These are phyloP conservation scores for Chrysanthemum seticuspe DNA, from an alignment of 129 eudicot species.

Conservation along the genomic window DNA sequence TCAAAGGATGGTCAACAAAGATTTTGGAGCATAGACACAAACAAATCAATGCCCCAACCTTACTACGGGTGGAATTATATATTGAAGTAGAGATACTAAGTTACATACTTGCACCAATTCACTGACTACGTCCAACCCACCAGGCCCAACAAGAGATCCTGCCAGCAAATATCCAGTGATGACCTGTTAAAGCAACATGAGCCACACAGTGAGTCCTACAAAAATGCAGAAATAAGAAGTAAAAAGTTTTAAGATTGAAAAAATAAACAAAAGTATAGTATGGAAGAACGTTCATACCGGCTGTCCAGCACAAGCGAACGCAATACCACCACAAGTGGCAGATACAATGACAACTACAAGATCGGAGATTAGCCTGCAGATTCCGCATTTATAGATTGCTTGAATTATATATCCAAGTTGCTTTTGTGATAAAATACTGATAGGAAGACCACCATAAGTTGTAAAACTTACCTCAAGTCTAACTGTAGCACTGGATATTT, in stretches of 20 bases:
- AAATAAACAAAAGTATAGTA: slow-evolving; percentile 12
- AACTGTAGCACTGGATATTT: slow-evolving; percentile 93
- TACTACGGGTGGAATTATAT: not conserved
- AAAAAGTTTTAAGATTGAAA: not conserved
- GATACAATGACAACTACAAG: slow-evolving; percentile 98
- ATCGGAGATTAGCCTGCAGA: slow-evolving; percentile 88
- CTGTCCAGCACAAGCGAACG: slow-evolving; percentile 98
- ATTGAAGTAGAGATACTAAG: slow-evolving; percentile 3
- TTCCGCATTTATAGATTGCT: slow-evolving; percentile 15
- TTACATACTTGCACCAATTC: slow-evolving; percentile 94
- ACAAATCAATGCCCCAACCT: no score
- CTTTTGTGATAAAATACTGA: slow-evolving; percentile 15
- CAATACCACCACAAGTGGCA: slow-evolving; percentile 99
- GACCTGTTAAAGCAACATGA: slow-evolving; percentile 52
- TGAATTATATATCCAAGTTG: not conserved
- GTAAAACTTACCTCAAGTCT: slow-evolving; percentile 66
- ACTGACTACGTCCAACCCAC: slow-evolving; percentile 85
- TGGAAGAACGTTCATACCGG: slow-evolving; percentile 64
- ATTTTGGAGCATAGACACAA: no score
- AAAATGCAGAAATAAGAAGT: slow-evolving; percentile 14
- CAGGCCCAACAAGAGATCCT: slow-evolving; percentile 98
- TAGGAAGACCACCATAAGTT: not conserved
- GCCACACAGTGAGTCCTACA: slow-evolving; percentile 10
- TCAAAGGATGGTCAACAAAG: no score
- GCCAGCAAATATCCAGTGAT: slow-evolving; percentile 96